Base-by-base conservation (phyloP, 2,329 filamentous ascomycete species). In the Arthrobotrys sinensis region DNA sequence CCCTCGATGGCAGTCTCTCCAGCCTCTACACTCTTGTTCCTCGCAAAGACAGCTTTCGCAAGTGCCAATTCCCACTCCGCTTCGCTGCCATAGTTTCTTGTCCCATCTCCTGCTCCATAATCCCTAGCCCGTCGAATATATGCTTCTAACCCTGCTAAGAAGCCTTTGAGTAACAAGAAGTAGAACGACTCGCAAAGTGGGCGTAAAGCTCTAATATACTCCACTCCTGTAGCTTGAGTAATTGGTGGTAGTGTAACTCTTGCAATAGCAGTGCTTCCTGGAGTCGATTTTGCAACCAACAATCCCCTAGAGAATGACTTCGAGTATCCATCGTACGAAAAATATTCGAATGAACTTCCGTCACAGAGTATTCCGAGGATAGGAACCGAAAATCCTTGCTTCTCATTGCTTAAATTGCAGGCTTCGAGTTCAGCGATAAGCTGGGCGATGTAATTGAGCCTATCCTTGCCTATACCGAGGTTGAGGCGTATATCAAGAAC, bases 151-250 rank as follows among this genome's bases (percentile, higher is more conserved):
- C 75, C 75, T 1, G 75, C 75, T 43, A 78, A 68, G 45, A 78
- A 78, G 1, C 75, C 75, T 19, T 78, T 78, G 3, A 78, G 38
- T 28, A 78, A 38, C n/a, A 78, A 53, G 45, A 78, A 78, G 14
- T 78, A 78, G 19, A 78, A 78, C 1, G 67, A 72, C 19, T 78
- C 75, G n/a, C 75, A 78, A 0, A 78, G 53, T 19, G 75, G 75
- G 8, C 75, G 67, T 16, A 78, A 24, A 32, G 62, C 62, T 19
- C 75, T 43, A 21, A 78, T 78, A 34, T 78, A 78, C 36, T 78
- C 75, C 1, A 68, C 32, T 10, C 75, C 67, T 0, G 75, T 78
- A 34, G 75, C 75, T 52, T 78, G 75, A 1, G 67, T 78, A 16
- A 78, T 78, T 5, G 67, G 75, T 19, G 75, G 75, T 11, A 78